Base-by-base conservation (phyloP, 306 rosid genomes). In the Carpinus viminea region DNA sequence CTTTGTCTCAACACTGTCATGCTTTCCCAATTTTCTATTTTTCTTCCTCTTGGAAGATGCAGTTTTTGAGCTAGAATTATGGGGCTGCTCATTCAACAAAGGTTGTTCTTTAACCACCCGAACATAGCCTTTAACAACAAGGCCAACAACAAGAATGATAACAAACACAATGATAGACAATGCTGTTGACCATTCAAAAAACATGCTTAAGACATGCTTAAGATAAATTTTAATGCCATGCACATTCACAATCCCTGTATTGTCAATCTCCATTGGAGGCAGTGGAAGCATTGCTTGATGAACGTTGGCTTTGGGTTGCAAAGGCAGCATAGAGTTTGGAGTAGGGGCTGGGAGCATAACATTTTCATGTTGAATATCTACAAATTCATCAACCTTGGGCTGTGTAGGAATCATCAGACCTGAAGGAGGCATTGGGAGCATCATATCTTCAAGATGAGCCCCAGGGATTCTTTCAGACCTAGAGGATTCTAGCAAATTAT, bases 41-140 rank as follows among this genome's bases (percentile, higher is more conserved):
- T 81, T 90, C 86, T 73, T 92, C 84, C 74, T 88, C 84, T 86
- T 90, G 57, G 83, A 81, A 70, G 86, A 69, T 70, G 81, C n/a
- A 65, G 59, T 47, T 72, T 79, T 85, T 68, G 88, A 71, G 85
- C 80, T 75, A 70, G 69, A 72, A 70, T 81, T 77, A 73, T 53
- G n/a, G n/a, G 68, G 69, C 38, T 66, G 86, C 76, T 75, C 85
- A 75, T 74, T 62, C 53, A 52, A 59, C 4, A 28, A 70, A 79
- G 15, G 56, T 76, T 78, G 68, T 50, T 50, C 76, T 74, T 74
- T 84, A 76, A 78, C 68, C 71, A 65, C 78, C 26, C 46, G 61
- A 69, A 26, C 9, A 82, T 70, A 55, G 70, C 48, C 26, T 65
- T 48, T 73, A 15, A 72, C 53, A 54, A 83, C 66, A 80, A 86